Evolutionary conservation across 1,139 yeast genomes (phyloP), one percentile per base, ranked within the genome.

Genomic region (Zhuliangozyma blackwelliae): DNA sequence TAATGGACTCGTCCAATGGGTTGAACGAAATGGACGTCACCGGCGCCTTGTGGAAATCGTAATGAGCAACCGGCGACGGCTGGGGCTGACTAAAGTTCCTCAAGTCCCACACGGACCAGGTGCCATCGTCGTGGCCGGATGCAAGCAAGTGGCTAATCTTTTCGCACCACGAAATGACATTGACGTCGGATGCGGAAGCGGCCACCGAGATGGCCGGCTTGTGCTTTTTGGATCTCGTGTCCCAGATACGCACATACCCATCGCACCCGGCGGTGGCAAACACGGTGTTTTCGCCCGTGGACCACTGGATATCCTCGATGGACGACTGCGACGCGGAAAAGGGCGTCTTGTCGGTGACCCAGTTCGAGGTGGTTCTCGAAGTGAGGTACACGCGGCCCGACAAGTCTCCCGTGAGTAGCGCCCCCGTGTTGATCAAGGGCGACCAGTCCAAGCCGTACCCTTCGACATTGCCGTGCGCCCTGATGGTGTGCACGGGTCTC

Each of bases 401-500:
- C 48, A 88, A 71, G 57, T 92, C 99, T 51, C 99, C 99, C 2
- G 95, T 77, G 43, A 92, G 69, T 43, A 92, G 66, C 3, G 92
- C 77, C 21, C 97, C 97, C 7, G 89, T 79, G 45, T 73, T 75
- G 45, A 82, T 75, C 45, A 83, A 65, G 26, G 97, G 96, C 3
- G 96, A 87, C 99, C 99, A 92, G 61, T 90, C 98, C 37, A 94
- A 62, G 16, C 96, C 99, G 55, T 89, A 92, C 23, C 99, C 98
- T 67, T 92, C 99, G 13, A 87, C 95, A 51, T 83, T 82, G n/a
- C 97, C 96, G 57, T 92, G 99, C 46, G 69, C 75, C 52, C 78
- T 76, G 43, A 94, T 71, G n/a, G 96, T 88, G 61, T 90, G 92
- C 12, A 79, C 56, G 12, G 98, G 96, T 56, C 82, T 77, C 57